Evolutionary conservation across 495 filamentous ascomycete genomes (phyloP), one percentile per base, ranked within the genome.

Genomic region (Penicillium nucicola): DNA sequence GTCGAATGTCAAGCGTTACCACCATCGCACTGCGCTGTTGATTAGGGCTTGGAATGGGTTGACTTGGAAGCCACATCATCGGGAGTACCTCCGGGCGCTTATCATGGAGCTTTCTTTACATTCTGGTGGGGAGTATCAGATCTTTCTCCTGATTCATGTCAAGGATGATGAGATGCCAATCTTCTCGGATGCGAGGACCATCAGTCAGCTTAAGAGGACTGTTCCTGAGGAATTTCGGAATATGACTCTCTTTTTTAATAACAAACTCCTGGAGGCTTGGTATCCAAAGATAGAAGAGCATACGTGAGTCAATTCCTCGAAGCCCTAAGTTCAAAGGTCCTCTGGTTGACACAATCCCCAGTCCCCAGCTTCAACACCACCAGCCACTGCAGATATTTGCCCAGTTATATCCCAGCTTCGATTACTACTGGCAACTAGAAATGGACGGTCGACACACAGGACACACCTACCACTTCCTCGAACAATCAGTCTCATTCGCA

Each of bases 351-450:
- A 13, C 11, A 33, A 45, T 40, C 4, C 7, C 7, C 48, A 68
- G 55, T 41, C 50, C 56, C 14, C 45, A 53, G 4, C 28, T 60
- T 5, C 66, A 71, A n/a, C 60, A 69, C 42, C 60, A 60, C 44
- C 68, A 71, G 28, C 61, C 70, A 8, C 14, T 72, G 12, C 66
- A 74, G 36, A 65, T 72, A 37, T 90, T 90, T 57, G 80, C 82
- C 39, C 76, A 84, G 48, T 72, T 82, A 20, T 78, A 86, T 50
- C 85, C 85, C 0, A 80, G 88, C 49, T 90, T 87, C 50, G 84
- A 87, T 45, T 87, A 76, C 57, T 76, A 87, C 45, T 90, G 86
- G 87, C 89, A 90, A 60, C 84, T 84, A 76, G 86, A 89, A 55
- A 77, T 86, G 61, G 86, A 90, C 58, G 78, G 78, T n/a, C 79